Evolutionary conservation across 768 basidiomycete genomes (phyloP).

Genomic region (Pisolithus tinctorius): DNA sequence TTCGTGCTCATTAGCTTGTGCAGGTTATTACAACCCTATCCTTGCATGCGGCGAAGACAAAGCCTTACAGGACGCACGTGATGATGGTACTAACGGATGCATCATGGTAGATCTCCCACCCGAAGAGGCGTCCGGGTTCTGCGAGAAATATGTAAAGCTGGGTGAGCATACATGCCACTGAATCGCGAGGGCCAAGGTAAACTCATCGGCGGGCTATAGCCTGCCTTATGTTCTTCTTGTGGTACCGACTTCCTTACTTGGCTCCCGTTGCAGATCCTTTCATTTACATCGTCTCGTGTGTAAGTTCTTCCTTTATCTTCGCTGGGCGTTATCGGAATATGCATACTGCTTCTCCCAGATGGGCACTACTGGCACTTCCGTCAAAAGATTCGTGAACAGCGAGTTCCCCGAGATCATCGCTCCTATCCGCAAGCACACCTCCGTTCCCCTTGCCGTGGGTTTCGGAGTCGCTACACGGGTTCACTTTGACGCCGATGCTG

Average conservation of each 20-base stretch:
- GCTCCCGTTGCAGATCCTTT: constrained; percentile 92
- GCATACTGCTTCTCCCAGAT: constrained; percentile 45
- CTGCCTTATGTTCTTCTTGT: constrained; percentile 34
- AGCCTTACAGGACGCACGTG: too few relatives aligned
- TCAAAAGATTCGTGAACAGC: constrained; percentile 62
- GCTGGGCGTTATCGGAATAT: not conserved
- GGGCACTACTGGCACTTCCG: constrained; percentile 96
- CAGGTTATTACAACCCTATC: constrained; percentile 89
- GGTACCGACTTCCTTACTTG: constrained; percentile 84
- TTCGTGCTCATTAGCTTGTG: constrained; percentile 2
- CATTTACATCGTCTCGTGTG: constrained; percentile 95
- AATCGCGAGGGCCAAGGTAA: not conserved
- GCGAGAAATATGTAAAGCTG: constrained; percentile 72
- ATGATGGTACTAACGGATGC: too few relatives aligned
- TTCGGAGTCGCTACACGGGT: constrained; percentile 90
- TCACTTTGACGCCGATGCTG: constrained; percentile 79
- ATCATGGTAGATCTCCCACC: too few relatives aligned
- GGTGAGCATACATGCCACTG: constrained; percentile 43
- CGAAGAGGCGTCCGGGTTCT: constrained; percentile 88
- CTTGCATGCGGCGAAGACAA: constrained; percentile 43
- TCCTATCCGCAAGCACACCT: constrained; percentile 72
- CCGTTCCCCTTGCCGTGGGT: constrained; percentile 87
- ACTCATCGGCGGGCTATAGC: constrained; percentile 21
- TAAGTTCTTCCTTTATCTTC: not conserved
- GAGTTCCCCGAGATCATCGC: constrained; percentile 18